Conservation (phyloP, 768 basidiomycete species). For the Grammothele lineata region DNA sequence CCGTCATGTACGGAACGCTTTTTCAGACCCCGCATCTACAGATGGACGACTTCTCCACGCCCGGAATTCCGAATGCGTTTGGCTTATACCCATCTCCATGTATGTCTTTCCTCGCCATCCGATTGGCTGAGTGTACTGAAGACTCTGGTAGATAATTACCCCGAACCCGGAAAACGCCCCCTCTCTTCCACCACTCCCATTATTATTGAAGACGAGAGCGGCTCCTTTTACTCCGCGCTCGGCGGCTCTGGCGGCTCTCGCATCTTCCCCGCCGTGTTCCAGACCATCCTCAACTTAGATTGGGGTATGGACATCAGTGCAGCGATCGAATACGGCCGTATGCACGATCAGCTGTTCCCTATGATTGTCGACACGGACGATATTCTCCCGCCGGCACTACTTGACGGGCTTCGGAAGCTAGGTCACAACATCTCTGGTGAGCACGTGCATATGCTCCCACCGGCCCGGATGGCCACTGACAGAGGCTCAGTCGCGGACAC, state of each 20-base stretch:
- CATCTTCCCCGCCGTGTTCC: slow-evolving; percentile 78
- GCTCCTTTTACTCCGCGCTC: slow-evolving; percentile 65
- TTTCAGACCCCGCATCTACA: slow-evolving; percentile 16
- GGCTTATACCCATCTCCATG: slow-evolving; percentile 82
- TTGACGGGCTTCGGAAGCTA: slow-evolving; percentile 49
- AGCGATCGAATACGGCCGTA: slow-evolving; percentile 79
- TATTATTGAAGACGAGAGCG: slow-evolving; percentile 74
- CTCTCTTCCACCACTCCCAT: slow-evolving; percentile 81
- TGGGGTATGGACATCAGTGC: slow-evolving; percentile 77
- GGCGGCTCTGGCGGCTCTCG: slow-evolving; percentile 88
- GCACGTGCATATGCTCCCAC: slow-evolving; percentile 11
- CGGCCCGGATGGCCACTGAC: not conserved
- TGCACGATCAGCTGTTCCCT: slow-evolving; percentile 88
- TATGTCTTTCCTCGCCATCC: slow-evolving; percentile 28
- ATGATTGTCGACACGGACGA: slow-evolving; percentile 53
- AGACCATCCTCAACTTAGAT: slow-evolving; percentile 73
- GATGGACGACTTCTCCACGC: slow-evolving; percentile 93
- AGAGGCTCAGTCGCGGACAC: slow-evolving; percentile 58
- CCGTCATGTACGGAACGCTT: not conserved
- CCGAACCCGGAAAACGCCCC: slow-evolving; percentile 83
- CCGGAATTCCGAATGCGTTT: slow-evolving; percentile 79
- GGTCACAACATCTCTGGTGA: slow-evolving; percentile 74
- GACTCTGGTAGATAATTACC: slow-evolving; percentile 69
- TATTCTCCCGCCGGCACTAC: slow-evolving; percentile 49
- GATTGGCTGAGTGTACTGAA: not conserved